These are phyloP conservation scores for Heritiera fomes DNA, from an alignment of 345 rosid genomes.

Conservation along the genomic window DNA sequence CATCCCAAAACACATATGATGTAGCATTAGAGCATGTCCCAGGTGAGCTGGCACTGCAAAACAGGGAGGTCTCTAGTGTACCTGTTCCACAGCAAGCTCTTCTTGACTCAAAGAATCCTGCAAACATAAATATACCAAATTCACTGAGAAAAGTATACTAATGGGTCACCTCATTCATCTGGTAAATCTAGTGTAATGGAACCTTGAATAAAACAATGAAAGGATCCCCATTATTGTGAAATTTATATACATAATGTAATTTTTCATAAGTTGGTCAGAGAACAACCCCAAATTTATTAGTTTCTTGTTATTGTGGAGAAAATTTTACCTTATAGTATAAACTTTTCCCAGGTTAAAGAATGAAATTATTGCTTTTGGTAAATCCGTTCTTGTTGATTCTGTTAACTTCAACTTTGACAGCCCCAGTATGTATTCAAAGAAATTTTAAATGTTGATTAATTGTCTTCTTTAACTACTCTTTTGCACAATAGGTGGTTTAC, in stretches of 20 bases:
- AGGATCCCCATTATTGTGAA: neutral
- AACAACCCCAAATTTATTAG: neutral
- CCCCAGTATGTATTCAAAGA: neutral
- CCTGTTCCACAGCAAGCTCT: constrained; percentile 94
- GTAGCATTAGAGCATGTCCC: constrained; percentile 89
- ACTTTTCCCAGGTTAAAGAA: constrained; percentile 12
- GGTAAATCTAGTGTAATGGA: neutral
- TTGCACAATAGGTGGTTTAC: constrained; percentile 42
- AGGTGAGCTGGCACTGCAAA: constrained; percentile 61
- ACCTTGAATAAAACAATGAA: neutral
- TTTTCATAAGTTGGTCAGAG: neutral
- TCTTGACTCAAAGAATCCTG: constrained; percentile 85
- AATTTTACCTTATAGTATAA: neutral
- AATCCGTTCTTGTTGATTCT: neutral
- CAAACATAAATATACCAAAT: neutral
- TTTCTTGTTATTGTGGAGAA: neutral
- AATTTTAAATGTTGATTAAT: neutral
- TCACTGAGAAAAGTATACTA: neutral
- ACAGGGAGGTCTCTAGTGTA: constrained; percentile 74
- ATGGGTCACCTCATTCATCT: constrained; percentile 1
- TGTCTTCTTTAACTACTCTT: constrained; percentile 10
- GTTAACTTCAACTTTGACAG: neutral
- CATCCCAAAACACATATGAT: constrained; percentile 88
- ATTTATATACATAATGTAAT: neutral
- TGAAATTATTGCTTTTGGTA: constrained; percentile 2